These are phyloP conservation scores for Metschnikowia chrysomelidarum DNA, from an alignment of 805 yeast species.

Conservation along the genomic window DNA sequence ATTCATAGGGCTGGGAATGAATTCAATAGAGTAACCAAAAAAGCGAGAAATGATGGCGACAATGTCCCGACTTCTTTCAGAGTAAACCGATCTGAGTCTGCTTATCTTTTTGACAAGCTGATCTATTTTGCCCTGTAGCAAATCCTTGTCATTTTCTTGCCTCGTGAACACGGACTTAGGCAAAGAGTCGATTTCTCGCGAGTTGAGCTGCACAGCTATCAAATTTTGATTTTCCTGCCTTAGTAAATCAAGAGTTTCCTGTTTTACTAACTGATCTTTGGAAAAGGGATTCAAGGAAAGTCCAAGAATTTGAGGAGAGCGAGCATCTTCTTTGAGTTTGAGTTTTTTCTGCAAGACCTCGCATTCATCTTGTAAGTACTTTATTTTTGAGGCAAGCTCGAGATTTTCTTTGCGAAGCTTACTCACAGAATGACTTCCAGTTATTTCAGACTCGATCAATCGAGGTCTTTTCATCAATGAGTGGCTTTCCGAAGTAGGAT, in stretches of 20 bases:
- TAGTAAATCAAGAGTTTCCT: slow-evolving; percentile 48
- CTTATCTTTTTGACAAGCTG: slow-evolving; percentile 50
- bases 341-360: slow-evolving; percentile 36
- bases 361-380: slow-evolving; percentile 35
- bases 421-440: slow-evolving; percentile 19
- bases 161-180: slow-evolving; percentile 68
- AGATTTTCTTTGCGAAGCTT: slow-evolving; percentile 43
- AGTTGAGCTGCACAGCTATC: slow-evolving; percentile 26
- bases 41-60: slow-evolving; percentile 63
- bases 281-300: slow-evolving; percentile 63
- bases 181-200: slow-evolving; percentile 30
- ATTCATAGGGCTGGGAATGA: slow-evolving; percentile 45
- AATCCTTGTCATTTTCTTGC: slow-evolving; percentile 50
- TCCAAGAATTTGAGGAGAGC: slow-evolving; percentile 50
- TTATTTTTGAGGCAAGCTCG: slow-evolving; percentile 34
- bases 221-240: slow-evolving; percentile 59
- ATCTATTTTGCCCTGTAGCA: slow-evolving; percentile 46
- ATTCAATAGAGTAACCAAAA: slow-evolving; percentile 73
- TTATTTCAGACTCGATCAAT: slow-evolving; percentile 20
- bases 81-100: slow-evolving; percentile 56
- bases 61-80: slow-evolving; percentile 68
- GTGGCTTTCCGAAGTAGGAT: slow-evolving; percentile 6
- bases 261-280: slow-evolving; percentile 60
- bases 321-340: slow-evolving; percentile 22
- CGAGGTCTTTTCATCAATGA: slow-evolving; percentile 28